Conservation (phyloP, 345 rosid genomes). For the Gossypioides kirkii region DNA sequence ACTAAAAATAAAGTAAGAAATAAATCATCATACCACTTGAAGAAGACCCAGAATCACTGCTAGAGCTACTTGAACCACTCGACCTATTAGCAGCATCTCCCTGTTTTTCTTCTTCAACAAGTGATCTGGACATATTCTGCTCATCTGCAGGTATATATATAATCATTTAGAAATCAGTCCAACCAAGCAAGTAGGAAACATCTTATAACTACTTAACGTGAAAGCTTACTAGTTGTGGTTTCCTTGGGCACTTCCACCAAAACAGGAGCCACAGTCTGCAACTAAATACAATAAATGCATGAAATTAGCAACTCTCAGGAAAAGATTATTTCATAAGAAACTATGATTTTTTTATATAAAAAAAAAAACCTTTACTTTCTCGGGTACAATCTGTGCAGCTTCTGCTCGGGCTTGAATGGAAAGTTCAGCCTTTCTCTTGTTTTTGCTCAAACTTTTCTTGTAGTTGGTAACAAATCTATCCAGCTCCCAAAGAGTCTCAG, state of each 20-base stretch:
- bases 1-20: not conserved
- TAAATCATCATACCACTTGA: constrained; percentile 62
- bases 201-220: not conserved
- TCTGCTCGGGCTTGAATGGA: constrained; percentile 74
- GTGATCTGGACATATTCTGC: constrained; percentile 23
- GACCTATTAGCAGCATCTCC: constrained; percentile 66
- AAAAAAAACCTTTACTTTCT: constrained; percentile 40
- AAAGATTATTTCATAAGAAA: not conserved
- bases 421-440: constrained; percentile 92
- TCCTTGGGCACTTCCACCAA: constrained; percentile 47
- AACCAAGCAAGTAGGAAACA: constrained; percentile 3
- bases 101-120: constrained; percentile 53
- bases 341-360: not conserved
- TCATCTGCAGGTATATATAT: constrained; percentile 10
- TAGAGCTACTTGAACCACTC: constrained; percentile 93
- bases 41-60: constrained; percentile 95
- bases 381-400: constrained; percentile 49
- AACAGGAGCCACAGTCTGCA: constrained; percentile 42
- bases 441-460: constrained; percentile 92
- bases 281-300: constrained; percentile 5
- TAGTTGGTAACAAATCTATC: constrained; percentile 96
- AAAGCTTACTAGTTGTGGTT: constrained; percentile 49
- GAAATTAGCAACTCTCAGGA: not conserved
- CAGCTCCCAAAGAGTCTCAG: constrained; percentile 98
- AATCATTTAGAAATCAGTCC: constrained; percentile 13